A percentile compares a stretch with the other conserved stretches of the same genome.
These are phyloP conservation scores for Silene conica DNA, from an alignment of 148 eudicot genomes.

Conservation along the genomic window DNA sequence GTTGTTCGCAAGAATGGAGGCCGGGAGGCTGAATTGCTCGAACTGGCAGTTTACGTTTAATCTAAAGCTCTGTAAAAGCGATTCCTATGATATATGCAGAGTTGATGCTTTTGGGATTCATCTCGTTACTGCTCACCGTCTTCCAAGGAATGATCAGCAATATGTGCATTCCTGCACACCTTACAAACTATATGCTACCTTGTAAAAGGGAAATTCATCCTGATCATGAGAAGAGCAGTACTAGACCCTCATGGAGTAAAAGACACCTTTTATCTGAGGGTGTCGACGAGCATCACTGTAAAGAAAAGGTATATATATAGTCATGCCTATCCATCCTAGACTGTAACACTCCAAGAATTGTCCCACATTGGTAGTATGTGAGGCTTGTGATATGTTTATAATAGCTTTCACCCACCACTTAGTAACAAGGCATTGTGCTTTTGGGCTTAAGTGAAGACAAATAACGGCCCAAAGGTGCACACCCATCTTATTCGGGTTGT, in stretches of 20 bases:
- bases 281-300: constrained; percentile 26
- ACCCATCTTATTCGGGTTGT: no score
- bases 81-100: constrained; percentile 36
- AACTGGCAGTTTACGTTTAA: no score
- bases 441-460: no score
- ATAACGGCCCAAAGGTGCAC: no score
- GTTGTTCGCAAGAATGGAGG: no score
- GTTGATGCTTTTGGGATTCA: constrained; percentile 94
- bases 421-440: no score
- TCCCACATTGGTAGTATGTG: no score
- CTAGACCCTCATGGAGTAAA: constrained; percentile 30
- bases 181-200: constrained; percentile 69
- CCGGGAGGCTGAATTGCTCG: no score
- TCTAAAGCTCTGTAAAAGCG: no score
- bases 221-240: constrained; percentile 21
- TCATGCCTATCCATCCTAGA: not conserved
- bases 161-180: constrained; percentile 59
- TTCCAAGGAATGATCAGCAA: constrained; percentile 59
- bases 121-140: constrained; percentile 72
- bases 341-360: no score
- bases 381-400: no score
- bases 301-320: constrained; percentile 36
- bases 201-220: constrained; percentile 38
- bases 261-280: constrained; percentile 54
- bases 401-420: no score